Evolutionary conservation across 2,329 filamentous ascomycete genomes (phyloP), one percentile per base, ranked within the genome.

Genomic region (Thelonectria blattea): DNA sequence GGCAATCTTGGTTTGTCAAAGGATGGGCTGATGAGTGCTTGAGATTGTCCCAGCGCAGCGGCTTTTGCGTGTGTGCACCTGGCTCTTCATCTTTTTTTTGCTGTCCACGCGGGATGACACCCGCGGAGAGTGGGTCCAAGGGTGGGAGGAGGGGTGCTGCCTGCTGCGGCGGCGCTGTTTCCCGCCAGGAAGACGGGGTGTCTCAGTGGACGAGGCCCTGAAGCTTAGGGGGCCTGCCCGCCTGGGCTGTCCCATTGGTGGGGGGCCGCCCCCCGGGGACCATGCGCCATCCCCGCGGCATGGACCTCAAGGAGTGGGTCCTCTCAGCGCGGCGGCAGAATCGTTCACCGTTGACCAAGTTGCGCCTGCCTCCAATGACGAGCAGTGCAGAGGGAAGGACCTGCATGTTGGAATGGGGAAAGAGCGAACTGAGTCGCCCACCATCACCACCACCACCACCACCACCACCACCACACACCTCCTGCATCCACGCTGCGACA

Each of bases 21-120:
- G 30, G 34, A 51, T 51, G 32, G 54, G 20, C 54, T 56, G 54
- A 56, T 56, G 14, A 50, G 9, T 20, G 45, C 45, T 47, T 47
- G 42, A 47, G 46, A 37, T 37, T 47, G 20, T 22, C 41, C 51
- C 24, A 18, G 39, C 2, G 17, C 17, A 32, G n/a, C 22, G 18
- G 47, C 12, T 24, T 17, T 12, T 17, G 12, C 27, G 46, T 32
- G 42, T 45, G 17, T 45, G 42, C 27, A 30, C 27, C 27, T 30
- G 41, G 41, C 18, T 18, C 14, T 5, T 27, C 17, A 15, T 45
- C 32, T 45, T 27, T 53, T 41, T n/a, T 24, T 42, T 46, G 27
- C 34, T 48, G 43, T 61, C 57, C 57, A 53, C 61, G 67, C 61
- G 62, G 65, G 67, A 67, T 69, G 65, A 52, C 59, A 69, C 34